Evolutionary conservation across 2,329 filamentous ascomycete genomes (phyloP).

Genomic region (Paecilomyces formosus): DNA sequence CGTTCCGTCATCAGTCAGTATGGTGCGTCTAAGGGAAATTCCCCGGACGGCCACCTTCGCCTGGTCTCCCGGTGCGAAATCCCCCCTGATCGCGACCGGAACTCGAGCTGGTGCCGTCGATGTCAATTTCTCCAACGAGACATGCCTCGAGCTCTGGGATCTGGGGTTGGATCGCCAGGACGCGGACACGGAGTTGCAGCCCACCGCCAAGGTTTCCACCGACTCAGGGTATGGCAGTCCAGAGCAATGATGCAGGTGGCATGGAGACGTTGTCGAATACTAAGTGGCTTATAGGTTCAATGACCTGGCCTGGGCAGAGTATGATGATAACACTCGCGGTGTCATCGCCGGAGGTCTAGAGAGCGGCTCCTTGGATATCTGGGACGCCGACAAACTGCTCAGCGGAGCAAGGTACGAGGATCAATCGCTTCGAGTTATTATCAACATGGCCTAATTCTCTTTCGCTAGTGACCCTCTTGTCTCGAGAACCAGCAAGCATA

Average conservation of each 20-base stretch:
- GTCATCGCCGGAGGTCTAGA: conserved; percentile 94
- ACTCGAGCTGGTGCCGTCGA: conserved; percentile 93
- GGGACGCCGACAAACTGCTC: conserved; percentile 71
- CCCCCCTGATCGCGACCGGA: conserved; percentile 82
- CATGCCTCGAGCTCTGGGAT: conserved; percentile 94
- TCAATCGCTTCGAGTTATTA: neutral
- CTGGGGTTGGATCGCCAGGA: conserved; percentile 70
- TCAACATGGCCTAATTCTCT: conserved; percentile 5
- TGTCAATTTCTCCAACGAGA: conserved; percentile 96
- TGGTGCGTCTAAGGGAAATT: conserved; percentile 96
- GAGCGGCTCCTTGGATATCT: conserved; percentile 86
- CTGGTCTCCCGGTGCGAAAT: conserved; percentile 77
- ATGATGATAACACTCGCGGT: conserved; percentile 70
- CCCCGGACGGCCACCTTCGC: conserved; percentile 94
- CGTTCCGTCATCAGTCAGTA: conserved; percentile 38
- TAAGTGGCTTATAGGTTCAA: conserved; percentile 64
- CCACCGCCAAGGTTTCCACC: conserved; percentile 72
- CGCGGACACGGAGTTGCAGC: conserved; percentile 75
- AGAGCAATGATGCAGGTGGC: neutral
- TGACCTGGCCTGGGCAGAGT: conserved; percentile 88
- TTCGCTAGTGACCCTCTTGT: conserved; percentile 62
- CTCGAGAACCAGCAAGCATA: conserved; percentile 82
- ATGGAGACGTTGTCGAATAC: conserved; percentile 14
- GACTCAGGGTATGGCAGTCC: conserved; percentile 67
- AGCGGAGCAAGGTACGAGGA: conserved; percentile 41